phyloP scores from a whole-genome alignment of 768 basidiomycete genomes.

The Pleurotus giganteus region DNA sequence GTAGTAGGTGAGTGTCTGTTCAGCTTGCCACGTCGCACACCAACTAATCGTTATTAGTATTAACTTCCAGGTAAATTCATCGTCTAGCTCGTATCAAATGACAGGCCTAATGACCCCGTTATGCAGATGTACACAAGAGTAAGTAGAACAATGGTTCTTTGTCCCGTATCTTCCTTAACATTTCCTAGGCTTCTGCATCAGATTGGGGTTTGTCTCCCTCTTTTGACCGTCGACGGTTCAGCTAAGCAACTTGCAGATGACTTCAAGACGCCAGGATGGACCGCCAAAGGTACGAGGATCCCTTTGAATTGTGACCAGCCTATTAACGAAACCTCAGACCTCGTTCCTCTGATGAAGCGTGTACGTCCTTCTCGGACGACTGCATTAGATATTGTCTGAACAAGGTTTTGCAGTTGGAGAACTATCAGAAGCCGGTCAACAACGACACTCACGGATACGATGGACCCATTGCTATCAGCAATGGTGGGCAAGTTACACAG shows the following conservation, averaged over 20 bases:
- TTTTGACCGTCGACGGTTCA: neutral
- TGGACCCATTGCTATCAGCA: constrained; percentile 73
- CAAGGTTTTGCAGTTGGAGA: constrained; percentile 49
- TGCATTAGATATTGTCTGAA: neutral
- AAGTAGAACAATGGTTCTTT: constrained; percentile 12
- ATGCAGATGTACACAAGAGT: constrained; percentile 66
- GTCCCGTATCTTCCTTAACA: neutral
- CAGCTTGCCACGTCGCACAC: neutral
- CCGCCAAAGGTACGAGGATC: constrained; percentile 46
- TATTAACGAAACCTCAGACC: constrained; percentile 35
- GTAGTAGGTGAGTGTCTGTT: constrained; percentile 42
- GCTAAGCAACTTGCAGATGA: constrained; percentile 42
- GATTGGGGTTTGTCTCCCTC: constrained; percentile 53
- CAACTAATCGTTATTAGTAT: constrained; percentile 38
- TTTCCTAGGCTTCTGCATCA: constrained; percentile 58
- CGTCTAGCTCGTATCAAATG: neutral
- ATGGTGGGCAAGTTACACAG: constrained; percentile 61
- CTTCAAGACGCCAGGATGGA: constrained; percentile 72
- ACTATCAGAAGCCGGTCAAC: constrained; percentile 72
- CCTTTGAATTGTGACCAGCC: neutral
- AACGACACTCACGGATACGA: constrained; percentile 69
- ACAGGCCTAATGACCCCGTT: neutral
- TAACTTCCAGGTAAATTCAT: constrained; percentile 57
- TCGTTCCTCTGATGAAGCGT: constrained; percentile 71
- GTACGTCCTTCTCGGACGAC: constrained; percentile 25